Percentiles rank a stretch among this genome's conserved stretches.
These are phyloP conservation scores for Oxytropis ochrocephala DNA, from an alignment of 306 rosid genomes.

Conservation along the genomic window DNA sequence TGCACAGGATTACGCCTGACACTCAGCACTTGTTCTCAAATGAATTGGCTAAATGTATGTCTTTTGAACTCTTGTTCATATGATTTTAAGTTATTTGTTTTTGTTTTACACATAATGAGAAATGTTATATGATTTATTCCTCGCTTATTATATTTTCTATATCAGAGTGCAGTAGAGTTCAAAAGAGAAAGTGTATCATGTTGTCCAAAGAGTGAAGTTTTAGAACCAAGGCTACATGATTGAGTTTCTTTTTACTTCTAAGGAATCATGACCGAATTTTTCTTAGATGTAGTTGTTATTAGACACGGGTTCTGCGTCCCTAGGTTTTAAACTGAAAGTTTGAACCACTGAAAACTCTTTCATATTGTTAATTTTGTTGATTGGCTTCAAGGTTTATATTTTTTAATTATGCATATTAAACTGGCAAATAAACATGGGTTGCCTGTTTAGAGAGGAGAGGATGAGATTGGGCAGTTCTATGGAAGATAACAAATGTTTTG, in stretches of 20 bases:
- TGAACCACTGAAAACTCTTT: neutral
- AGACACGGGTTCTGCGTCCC: neutral
- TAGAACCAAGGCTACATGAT: neutral
- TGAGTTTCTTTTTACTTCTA: neutral
- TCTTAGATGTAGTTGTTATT: neutral
- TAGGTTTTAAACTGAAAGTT: neutral
- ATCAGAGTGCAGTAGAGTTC: neutral
- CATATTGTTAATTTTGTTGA: neutral
- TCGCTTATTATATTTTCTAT: neutral
- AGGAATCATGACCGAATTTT: neutral
- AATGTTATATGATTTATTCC: neutral
- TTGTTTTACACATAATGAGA: neutral
- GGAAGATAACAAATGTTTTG: slow-evolving; percentile 2
- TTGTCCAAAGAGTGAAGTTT: neutral
- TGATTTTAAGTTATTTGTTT: neutral
- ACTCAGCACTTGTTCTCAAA: slow-evolving; percentile 70
- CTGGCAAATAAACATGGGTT: neutral
- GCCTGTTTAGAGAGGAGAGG: neutral
- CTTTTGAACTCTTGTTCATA: neutral
- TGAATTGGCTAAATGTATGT: slow-evolving; percentile 70
- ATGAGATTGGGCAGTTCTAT: neutral
- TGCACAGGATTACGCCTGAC: slow-evolving; percentile 89
- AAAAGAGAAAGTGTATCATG: neutral
- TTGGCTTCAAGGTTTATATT: neutral
- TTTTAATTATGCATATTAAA: neutral